Evolutionary conservation across 305 asterid species (phyloP).

Genomic region (Petunia hybrid): DNA sequence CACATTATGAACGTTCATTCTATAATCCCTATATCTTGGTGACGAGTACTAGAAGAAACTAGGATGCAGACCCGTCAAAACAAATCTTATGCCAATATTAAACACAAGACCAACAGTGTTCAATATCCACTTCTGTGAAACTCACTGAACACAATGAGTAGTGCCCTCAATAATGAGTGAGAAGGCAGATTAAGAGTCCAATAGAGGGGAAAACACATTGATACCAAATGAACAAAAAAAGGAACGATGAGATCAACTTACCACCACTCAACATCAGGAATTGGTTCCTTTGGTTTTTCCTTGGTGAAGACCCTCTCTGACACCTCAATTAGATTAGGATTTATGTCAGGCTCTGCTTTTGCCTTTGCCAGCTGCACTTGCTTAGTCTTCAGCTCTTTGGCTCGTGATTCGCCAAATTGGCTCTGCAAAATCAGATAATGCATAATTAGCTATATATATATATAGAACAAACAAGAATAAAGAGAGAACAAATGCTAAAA

Average conservation of each 20-base stretch:
- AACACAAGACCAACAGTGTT: not conserved
- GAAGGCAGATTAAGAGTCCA: not conserved
- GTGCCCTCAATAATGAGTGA: not conserved
- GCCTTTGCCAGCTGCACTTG: conserved; percentile 96
- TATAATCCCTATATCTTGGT: not conserved
- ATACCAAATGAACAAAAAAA: not conserved
- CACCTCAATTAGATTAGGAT: conserved; percentile 92
- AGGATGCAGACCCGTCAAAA: not conserved
- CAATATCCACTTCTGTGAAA: not conserved
- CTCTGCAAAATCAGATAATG: conserved; percentile 50
- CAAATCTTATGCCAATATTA: not conserved
- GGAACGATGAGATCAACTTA: conserved; percentile 50
- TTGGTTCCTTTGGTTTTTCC: conserved; percentile 81
- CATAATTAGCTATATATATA: conserved; percentile 10
- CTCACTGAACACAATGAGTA: not conserved
- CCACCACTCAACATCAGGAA: conserved; percentile 99
- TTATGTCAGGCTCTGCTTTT: conserved; percentile 86
- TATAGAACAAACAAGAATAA: conserved; percentile 30
- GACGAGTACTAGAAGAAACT: not conserved
- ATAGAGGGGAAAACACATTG: not conserved
- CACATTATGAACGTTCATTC: not conserved
- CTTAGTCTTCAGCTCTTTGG: conserved; percentile 88
- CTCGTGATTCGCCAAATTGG: conserved; percentile 95
- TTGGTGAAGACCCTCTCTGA: conserved; percentile 81
- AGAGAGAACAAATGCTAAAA: not conserved